Base-by-base conservation (phyloP, 2,329 filamentous ascomycete species). In the Alternaria sp. region DNA sequence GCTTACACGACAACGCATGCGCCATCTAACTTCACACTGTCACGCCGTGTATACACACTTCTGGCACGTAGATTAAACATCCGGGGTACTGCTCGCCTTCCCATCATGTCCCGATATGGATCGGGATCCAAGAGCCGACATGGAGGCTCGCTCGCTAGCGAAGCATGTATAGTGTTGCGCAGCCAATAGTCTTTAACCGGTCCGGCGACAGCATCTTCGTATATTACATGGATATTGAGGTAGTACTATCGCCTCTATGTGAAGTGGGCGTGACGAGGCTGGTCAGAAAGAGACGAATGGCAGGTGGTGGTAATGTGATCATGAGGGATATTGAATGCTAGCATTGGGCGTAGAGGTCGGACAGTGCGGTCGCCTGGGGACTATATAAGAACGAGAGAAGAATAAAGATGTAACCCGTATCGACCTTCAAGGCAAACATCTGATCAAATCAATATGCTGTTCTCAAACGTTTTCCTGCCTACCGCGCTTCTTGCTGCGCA, bases 381-480 rank as follows among this genome's bases (percentile, higher is more conserved):
- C 58, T 71, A 70, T 70, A 73, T 67, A 60, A 68, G 55, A 43
- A 18, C 44, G 49, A 18, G 18, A 49, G 53, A 32, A 34, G 27
- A 52, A 28, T 45, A 45, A 38, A 43, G 30, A 45, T 49, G 34
- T 16, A 34, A 25, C 5, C 16, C 14, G 27, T 34, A 57, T 27
- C 25, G 14, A 40, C 30, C 32, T 30, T 45, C 45, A 52, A 14
- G 34, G 4, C 3, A 40, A 36, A 45, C 49, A 49, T 61, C 50
- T 60, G n/a, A 38, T 30, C 28, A 7, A 36, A 36, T 36, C 30
- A 56, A 28, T 43, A 81, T 81, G 79, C 67, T 80, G 58, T 72
- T 79, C 63, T 71, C 75, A 36, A 76, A 70, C 52, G 43, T 78
- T 54, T 63, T 81, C 59, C 69, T 77, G 40, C 70, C 76, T 16